Evolutionary conservation across 2,329 filamentous ascomycete genomes (phyloP).

Genomic region (Colletotrichum cordylinicola): DNA sequence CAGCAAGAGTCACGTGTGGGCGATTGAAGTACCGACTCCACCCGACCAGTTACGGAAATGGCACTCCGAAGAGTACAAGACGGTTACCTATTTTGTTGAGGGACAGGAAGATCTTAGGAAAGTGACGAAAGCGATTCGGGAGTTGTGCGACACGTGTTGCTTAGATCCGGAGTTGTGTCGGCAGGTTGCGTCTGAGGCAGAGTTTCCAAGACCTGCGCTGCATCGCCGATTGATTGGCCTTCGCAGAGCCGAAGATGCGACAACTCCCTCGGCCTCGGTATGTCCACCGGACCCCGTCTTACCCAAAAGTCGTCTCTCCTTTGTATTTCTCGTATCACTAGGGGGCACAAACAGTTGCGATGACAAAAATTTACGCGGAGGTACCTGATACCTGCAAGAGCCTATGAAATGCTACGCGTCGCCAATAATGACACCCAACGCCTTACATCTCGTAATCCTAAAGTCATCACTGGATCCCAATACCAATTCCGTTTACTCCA

Average conservation of each 20-base stretch:
- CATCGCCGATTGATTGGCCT: background rate
- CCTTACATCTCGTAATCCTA: background rate
- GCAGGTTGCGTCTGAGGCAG: background rate
- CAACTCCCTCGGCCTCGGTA: background rate
- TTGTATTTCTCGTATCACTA: background rate
- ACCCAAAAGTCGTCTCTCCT: background rate
- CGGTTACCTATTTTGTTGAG: background rate
- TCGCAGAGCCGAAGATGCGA: background rate
- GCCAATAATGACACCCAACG: background rate
- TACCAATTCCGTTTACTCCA: conserved; percentile 12
- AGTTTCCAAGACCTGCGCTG: background rate
- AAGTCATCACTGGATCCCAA: background rate
- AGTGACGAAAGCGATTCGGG: background rate
- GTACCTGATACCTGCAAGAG: background rate
- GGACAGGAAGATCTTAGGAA: background rate
- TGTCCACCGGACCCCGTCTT: background rate
- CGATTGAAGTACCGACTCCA: background rate
- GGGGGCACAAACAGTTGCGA: background rate
- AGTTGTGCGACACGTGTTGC: background rate
- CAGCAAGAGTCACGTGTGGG: background rate
- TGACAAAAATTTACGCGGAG: background rate
- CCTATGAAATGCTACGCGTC: background rate
- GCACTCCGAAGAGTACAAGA: background rate
- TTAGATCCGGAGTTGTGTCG: background rate
- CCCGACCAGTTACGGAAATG: background rate